Conservation (phyloP, 1,284 basidiomycete species). For the Cutaneotrichosporon spelunceum region DNA sequence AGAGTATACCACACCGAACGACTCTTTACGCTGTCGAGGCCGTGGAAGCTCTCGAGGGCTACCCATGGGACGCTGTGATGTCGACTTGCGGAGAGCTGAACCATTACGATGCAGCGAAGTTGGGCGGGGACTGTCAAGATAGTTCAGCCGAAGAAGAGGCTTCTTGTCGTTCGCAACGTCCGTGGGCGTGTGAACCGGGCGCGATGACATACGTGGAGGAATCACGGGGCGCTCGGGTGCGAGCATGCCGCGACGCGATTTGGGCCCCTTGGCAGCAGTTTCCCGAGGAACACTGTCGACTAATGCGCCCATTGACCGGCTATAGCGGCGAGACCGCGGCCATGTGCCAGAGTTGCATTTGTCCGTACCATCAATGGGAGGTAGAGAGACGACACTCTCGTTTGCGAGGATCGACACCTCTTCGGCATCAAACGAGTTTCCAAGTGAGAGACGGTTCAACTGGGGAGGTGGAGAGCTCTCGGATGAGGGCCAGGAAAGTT, state of each 20-base stretch:
- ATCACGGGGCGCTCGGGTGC: slow-evolving; percentile 11
- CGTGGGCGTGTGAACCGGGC: neutral
- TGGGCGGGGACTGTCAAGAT: neutral
- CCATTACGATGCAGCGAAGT: slow-evolving; percentile 7
- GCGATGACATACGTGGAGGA: slow-evolving; percentile 12
- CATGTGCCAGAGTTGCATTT: slow-evolving; percentile 1
- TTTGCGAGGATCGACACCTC: neutral
- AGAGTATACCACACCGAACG: slow-evolving; percentile 38
- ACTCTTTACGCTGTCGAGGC: slow-evolving; percentile 34
- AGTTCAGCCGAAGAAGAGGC: neutral
- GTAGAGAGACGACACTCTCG: slow-evolving; percentile 13
- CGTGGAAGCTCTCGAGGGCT: slow-evolving; percentile 34
- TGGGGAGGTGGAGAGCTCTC: slow-evolving; percentile 15
- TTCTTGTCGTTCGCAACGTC: neutral
- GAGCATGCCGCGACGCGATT: neutral
- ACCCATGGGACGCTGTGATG: slow-evolving; percentile 6
- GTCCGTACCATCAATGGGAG: neutral
- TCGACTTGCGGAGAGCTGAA: slow-evolving; percentile 13
- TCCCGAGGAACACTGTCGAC: slow-evolving; percentile 8
- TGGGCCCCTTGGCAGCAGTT: neutral
- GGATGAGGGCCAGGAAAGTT: slow-evolving; percentile 23
- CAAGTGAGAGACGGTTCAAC: slow-evolving; percentile 17
- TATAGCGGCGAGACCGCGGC: slow-evolving; percentile 11
- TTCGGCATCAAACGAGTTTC: slow-evolving; percentile 16
- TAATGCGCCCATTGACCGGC: slow-evolving; percentile 16